Evolutionary conservation across 2,329 filamentous ascomycete species (phyloP), one percentile per base, ranked within the genome.

Genomic region (Monosporascus sp.): DNA sequence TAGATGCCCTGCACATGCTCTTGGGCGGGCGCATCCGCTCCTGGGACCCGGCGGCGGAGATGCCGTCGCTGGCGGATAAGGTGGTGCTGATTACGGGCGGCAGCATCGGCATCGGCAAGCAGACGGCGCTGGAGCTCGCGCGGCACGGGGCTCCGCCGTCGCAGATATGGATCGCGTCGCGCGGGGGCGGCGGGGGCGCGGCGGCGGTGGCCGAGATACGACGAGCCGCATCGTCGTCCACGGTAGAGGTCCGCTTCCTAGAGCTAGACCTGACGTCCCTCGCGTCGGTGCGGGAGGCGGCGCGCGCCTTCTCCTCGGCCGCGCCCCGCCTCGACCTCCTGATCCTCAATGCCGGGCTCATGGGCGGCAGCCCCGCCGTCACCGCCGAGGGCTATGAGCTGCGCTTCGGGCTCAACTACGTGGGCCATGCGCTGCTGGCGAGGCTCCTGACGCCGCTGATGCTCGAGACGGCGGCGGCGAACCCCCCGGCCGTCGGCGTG

Each of bases 361-460:
- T 75, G 65, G 68, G 60, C 0, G 49, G 56, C 6, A 63, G 68
- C 3, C 58, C 68, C 0, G 62, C 58, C 3, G 53, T 69, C 5
- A 73, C 71, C 1, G 58, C 59, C 22, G 71, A 77, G 11, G 73
- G 73, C 5, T 77, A 74, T 57, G 74, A 78, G 57, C 56, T 70
- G 17, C 69, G 74, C 50, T 75, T 76, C 51, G 73, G 68, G 1
- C 73, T 68, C 3, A 78, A 77, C 51, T 71, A 75, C 53, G 53
- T 77, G 8, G 73, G 73, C 7, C 74, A 76, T 41, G 72, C 74
- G 4, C 63, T 74, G 11, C 65, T 77, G 2, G 64, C 63, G 9
- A 64, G 67, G 48, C 61, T 70, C 1, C 56, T 72, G 9, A 52
- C 71, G 2, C 70, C 69, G 7, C 60, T 61, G 3, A 54, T 74